Conservation (phyloP, 2,329 filamentous ascomycete genomes). For the Rutstroemia sp. region DNA sequence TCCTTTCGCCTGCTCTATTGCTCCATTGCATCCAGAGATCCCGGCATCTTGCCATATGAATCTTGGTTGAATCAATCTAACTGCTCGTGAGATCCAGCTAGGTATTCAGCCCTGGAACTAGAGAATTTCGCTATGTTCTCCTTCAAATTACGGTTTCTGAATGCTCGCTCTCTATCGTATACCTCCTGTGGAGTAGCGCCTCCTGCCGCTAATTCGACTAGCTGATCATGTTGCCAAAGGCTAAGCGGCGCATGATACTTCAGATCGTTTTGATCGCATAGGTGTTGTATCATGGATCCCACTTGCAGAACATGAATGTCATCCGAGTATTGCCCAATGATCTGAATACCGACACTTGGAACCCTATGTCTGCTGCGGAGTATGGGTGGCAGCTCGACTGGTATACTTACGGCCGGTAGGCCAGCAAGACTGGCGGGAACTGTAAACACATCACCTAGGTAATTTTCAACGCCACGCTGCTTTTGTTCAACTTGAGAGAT, state of each 20-base stretch:
- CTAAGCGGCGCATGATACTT: too few species aligned
- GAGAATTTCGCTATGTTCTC: too few species aligned
- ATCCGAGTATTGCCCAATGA: slow-evolving; percentile 77
- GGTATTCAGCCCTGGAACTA: too few species aligned
- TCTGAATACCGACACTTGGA: slow-evolving; percentile 55
- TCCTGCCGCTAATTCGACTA: too few species aligned
- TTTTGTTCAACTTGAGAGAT: slow-evolving; percentile 46
- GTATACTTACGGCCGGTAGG: slow-evolving; percentile 80
- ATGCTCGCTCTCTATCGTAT: too few species aligned
- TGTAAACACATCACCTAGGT: slow-evolving; percentile 92
- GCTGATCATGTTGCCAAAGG: neutral
- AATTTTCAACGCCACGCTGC: slow-evolving; percentile 60
- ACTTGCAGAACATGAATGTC: slow-evolving; percentile 56
- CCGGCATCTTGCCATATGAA: too few species aligned
- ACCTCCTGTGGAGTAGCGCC: too few species aligned
- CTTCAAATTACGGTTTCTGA: too few species aligned
- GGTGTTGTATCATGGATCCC: slow-evolving; percentile 31
- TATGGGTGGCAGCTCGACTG: slow-evolving; percentile 31
- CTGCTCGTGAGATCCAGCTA: too few species aligned
- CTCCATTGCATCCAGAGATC: too few species aligned
- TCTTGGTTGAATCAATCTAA: too few species aligned
- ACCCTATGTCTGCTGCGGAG: slow-evolving; percentile 28
- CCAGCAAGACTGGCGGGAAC: slow-evolving; percentile 91
- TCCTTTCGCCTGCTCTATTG: too few species aligned
- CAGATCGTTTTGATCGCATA: neutral